These are phyloP conservation scores for Camelina sativa DNA, from an alignment of 345 rosid species.

Conservation along the genomic window DNA sequence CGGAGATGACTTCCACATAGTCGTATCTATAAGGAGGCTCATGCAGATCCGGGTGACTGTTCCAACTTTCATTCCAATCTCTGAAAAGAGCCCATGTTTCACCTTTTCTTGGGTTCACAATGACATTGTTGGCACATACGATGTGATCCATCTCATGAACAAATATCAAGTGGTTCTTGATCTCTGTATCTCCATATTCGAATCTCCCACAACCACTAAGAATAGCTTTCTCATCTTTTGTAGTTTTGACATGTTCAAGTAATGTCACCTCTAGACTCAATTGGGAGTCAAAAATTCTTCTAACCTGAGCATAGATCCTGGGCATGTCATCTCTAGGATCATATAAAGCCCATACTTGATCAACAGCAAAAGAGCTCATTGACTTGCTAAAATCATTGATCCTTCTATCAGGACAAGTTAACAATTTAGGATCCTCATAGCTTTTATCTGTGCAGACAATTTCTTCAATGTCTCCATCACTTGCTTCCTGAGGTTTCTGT, in stretches of 20 bases:
- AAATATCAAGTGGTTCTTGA: conserved; percentile 55
- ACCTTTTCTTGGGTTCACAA: conserved; percentile 64
- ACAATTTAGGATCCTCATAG: conserved; percentile 19
- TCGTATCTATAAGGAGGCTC: conserved; percentile 56
- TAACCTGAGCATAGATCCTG: conserved; percentile 69
- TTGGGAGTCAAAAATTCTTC: conserved; percentile 48
- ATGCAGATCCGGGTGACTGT: conserved; percentile 3
- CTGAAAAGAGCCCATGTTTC: conserved; percentile 84
- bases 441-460: conserved; percentile 7
- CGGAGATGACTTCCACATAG: conserved; percentile 65
- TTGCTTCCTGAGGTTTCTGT: background rate
- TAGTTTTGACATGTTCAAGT: conserved; percentile 54
- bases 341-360: conserved; percentile 79
- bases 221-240: conserved; percentile 28
- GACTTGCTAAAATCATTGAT: conserved; percentile 60
- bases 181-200: conserved; percentile 46
- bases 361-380: conserved; percentile 55
- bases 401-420: conserved; percentile 56
- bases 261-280: conserved; percentile 65
- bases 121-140: conserved; percentile 36
- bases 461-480: conserved; percentile 24
- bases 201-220: conserved; percentile 70
- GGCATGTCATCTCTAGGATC: conserved; percentile 77
- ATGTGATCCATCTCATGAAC: conserved; percentile 53
- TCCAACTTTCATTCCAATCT: conserved; percentile 60